phyloP scores from a whole-genome alignment of 2,329 filamentous ascomycete genomes.

The Talaromyces sp. region DNA sequence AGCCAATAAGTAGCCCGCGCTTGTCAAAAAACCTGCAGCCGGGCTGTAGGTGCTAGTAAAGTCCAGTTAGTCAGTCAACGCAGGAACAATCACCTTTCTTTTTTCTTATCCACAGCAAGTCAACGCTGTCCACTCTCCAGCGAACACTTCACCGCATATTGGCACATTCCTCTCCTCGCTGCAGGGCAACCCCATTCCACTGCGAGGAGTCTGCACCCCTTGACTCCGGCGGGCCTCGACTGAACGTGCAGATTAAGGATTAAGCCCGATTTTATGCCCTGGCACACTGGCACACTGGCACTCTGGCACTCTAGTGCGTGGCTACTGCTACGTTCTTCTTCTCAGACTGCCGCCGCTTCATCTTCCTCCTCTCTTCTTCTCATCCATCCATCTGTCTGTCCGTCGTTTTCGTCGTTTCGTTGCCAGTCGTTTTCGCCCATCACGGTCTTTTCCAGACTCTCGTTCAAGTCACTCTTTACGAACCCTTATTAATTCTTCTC shows the following conservation, averaged over 20 bases:
- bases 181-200: slow-evolving; percentile 20
- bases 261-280: slow-evolving; percentile 12
- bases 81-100: slow-evolving; percentile 14
- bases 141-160: slow-evolving; percentile 13
- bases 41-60: neutral
- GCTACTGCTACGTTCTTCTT: neutral
- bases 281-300: too few relatives aligned
- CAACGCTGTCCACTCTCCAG: slow-evolving; percentile 8
- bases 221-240: slow-evolving; percentile 18
- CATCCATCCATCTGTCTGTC: slow-evolving; percentile 2
- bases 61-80: neutral
- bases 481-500: slow-evolving; percentile 4
- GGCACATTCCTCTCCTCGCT: slow-evolving; percentile 16
- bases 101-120: neutral
- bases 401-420: slow-evolving; percentile 15
- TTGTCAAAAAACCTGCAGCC: neutral
- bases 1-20: neutral
- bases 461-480: slow-evolving; percentile 17
- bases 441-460: slow-evolving; percentile 18
- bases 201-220: slow-evolving; percentile 18
- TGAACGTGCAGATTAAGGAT: slow-evolving; percentile 13
- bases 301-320: neutral
- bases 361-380: neutral
- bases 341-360: slow-evolving; percentile 10
- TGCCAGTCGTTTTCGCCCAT: slow-evolving; percentile 20